Evolutionary conservation across 2,329 filamentous ascomycete species (phyloP), one percentile per base, ranked within the genome.

Genomic region (Daldinia eschscholtzii): DNA sequence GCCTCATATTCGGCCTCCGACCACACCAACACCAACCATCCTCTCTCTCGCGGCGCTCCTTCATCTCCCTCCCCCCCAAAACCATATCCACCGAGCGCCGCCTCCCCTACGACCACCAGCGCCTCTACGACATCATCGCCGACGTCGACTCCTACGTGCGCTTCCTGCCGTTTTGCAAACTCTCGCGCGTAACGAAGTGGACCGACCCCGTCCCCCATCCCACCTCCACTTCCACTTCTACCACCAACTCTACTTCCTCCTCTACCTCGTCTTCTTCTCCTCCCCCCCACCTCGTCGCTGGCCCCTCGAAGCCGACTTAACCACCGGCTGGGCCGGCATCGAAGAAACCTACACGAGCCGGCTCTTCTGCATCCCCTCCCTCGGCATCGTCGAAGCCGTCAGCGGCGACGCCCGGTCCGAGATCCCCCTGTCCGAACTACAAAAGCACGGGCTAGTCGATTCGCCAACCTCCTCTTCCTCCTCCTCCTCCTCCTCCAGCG

Each of bases 111-210:
- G 82, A 90, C 0, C 84, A 89, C 35, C 76, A 81, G 4, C 84
- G 88, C 1, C 89, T 99, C 74, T 99, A 96, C 87, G 85, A 86
- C 73, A 87, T 98, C 61, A 94, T 99, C 79, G 90, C 94, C 81
- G 93, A 98, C 80, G 90, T 99, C 72, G 88, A 93, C 80, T 89
- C 89, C 70, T 99, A 99, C 87, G 84, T 87, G 41, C 80, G 84
- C 72, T 99, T 98, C 85, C 88, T 99, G n/a, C 96, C 96, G 10
- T 98, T 97, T 86, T 97, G 95, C 82, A 87, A 88, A 48, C 85
- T 84, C 52, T 94, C 92, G 41, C 87, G 85, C 68, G 93, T 98
- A 44, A 97, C 93, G 1, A 84, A 86, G 65, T 93, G 91, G 87
- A 91, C 92, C 6, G 61, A 78, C 12, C 83, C 88, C 13, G 30